Percentiles rank a stretch among this genome's conserved stretches.
phyloP scores from a whole-genome alignment of 805 yeast species.

The Candida vaughaniae region DNA sequence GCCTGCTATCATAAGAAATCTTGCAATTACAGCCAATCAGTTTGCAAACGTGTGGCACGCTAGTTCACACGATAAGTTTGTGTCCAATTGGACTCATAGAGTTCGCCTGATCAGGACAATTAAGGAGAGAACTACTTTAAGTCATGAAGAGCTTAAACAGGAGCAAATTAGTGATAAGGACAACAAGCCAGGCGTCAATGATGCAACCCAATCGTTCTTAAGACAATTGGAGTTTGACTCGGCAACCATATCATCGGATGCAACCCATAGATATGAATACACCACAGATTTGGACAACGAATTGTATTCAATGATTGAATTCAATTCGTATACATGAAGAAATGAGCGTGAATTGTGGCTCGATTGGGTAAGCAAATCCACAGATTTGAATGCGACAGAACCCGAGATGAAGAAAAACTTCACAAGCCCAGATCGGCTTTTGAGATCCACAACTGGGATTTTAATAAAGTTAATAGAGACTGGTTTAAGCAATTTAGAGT shows the following conservation, averaged over 20 bases:
- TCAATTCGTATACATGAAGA: slow-evolving; percentile 26
- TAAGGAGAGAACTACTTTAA: slow-evolving; percentile 25
- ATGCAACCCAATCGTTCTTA: slow-evolving; percentile 32
- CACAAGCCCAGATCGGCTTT: neutral
- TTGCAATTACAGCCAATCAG: slow-evolving; percentile 63
- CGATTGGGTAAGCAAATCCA: no score
- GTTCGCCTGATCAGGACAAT: slow-evolving; percentile 49
- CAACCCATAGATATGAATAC: slow-evolving; percentile 20
- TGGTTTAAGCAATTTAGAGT: neutral
- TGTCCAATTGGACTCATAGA: slow-evolving; percentile 68
- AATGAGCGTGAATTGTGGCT: no score
- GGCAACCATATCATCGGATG: slow-evolving; percentile 1
- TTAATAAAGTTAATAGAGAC: neutral
- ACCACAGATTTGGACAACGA: slow-evolving; percentile 17
- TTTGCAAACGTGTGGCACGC: slow-evolving; percentile 78
- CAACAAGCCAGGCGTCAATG: slow-evolving; percentile 13
- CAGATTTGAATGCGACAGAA: no score
- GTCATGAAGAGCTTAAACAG: slow-evolving; percentile 22
- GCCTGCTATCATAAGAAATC: slow-evolving; percentile 63
- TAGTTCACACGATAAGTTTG: slow-evolving; percentile 44
- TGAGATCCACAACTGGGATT: neutral
- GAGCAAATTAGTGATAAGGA: slow-evolving; percentile 20
- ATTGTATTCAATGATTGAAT: slow-evolving; percentile 27
- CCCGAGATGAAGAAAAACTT: no score
- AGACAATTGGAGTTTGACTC: slow-evolving; percentile 25